Evolutionary conservation across 2,329 filamentous ascomycete species (phyloP).

Genomic region (Verticillium isaacii): DNA sequence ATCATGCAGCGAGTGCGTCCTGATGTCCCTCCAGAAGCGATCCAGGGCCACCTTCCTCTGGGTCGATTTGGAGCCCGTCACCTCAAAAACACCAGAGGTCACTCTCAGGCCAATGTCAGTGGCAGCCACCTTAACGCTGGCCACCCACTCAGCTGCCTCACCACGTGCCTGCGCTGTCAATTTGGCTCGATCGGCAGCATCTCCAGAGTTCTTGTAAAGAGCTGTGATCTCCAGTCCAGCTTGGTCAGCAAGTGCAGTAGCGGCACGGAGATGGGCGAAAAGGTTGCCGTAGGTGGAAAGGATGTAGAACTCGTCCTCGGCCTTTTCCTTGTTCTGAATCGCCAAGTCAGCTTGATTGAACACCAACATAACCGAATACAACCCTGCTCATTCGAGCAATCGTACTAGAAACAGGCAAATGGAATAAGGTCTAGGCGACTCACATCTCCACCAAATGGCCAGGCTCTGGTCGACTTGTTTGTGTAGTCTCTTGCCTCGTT

Average conservation of each 20-base stretch:
- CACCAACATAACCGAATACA: too few relatives aligned
- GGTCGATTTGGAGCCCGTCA: conserved; percentile 55
- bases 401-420: too few relatives aligned
- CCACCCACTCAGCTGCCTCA: conserved; percentile 58
- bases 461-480: conserved; percentile 49
- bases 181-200: conserved; percentile 31
- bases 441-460: conserved; percentile 60
- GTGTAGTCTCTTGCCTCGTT: conserved; percentile 54
- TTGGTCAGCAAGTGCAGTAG: conserved; percentile 52
- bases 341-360: not conserved
- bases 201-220: conserved; percentile 35
- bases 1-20: conserved; percentile 63
- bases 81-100: conserved; percentile 59
- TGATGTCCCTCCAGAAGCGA: conserved; percentile 62
- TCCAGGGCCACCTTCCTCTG: conserved; percentile 55
- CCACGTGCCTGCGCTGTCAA: conserved; percentile 50
- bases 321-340: conserved; percentile 45
- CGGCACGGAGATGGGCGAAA: conserved; percentile 56
- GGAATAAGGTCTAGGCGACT: conserved; percentile 4
- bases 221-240: conserved; percentile 43
- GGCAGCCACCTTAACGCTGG: conserved; percentile 56
- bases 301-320: conserved; percentile 50
- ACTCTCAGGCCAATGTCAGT: conserved; percentile 56
- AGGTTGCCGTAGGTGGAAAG: conserved; percentile 61
- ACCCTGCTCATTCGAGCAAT: too few relatives aligned